Percentiles rank a stretch among this genome's conserved stretches.
Conservation (phyloP, 2,329 filamentous ascomycete genomes). For the Davidsoniella neocaledoniae region DNA sequence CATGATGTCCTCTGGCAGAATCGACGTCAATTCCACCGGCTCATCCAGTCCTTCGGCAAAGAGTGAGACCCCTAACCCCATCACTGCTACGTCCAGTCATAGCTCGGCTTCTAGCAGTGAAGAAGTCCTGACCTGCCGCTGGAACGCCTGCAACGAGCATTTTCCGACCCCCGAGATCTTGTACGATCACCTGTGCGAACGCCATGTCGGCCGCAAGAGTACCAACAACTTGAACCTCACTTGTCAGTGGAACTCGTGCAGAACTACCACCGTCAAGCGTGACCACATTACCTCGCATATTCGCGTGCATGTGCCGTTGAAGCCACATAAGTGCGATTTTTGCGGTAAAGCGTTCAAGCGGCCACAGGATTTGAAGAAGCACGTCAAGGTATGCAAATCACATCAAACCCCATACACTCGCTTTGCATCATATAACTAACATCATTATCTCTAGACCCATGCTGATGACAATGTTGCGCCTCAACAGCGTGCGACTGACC, state of each 20-base stretch:
- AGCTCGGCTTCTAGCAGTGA: slow-evolving; percentile 26
- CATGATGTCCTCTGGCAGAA: slow-evolving; percentile 11
- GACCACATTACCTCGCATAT: slow-evolving; percentile 99
- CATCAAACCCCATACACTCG: no score
- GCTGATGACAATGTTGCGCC: slow-evolving; percentile 77
- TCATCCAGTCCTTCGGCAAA: slow-evolving; percentile 29
- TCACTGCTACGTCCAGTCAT: slow-evolving; percentile 28
- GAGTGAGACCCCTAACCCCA: slow-evolving; percentile 35
- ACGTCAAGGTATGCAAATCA: slow-evolving; percentile 54
- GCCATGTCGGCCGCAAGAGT: slow-evolving; percentile 95
- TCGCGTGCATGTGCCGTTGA: slow-evolving; percentile 93
- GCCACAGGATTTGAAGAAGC: slow-evolving; percentile 97
- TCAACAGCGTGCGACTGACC: slow-evolving; percentile 28
- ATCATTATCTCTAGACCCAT: slow-evolving; percentile 42
- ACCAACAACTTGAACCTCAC: slow-evolving; percentile 97
- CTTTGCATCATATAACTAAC: neutral
- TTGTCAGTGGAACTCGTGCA: slow-evolving; percentile 92
- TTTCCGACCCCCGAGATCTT: slow-evolving; percentile 40
- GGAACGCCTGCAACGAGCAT: slow-evolving; percentile 41
- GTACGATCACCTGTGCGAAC: slow-evolving; percentile 94
- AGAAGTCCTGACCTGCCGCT: slow-evolving; percentile 43
- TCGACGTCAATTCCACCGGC: slow-evolving; percentile 7
- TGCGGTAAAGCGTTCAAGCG: slow-evolving; percentile 99
- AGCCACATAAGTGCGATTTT: slow-evolving; percentile 98
- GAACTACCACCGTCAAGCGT: slow-evolving; percentile 93